Conservation (phyloP, 305 asterid species). For the Solanum hybrid region DNA sequence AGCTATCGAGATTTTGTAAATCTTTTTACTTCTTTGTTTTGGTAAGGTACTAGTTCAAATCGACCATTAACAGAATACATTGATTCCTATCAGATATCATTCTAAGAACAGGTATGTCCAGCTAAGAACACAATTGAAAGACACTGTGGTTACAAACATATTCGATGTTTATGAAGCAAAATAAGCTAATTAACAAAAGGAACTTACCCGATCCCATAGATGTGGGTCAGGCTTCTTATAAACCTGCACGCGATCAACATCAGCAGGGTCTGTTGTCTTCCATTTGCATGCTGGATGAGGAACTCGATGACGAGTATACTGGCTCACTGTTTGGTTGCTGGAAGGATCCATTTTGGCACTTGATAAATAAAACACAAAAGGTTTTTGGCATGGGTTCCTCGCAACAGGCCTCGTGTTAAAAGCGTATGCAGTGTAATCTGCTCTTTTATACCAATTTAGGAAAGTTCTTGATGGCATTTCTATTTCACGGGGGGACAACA, state of each 20-base stretch:
- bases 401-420: slow-evolving; percentile 89
- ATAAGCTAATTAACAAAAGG: neutral
- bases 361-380: slow-evolving; percentile 61
- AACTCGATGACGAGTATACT: slow-evolving; percentile 36
- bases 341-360: slow-evolving; percentile 32
- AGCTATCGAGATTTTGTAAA: neutral
- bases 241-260: slow-evolving; percentile 42
- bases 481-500: slow-evolving; percentile 76
- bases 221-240: slow-evolving; percentile 63
- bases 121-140: neutral
- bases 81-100: neutral
- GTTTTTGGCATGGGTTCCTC: slow-evolving; percentile 86
- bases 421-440: slow-evolving; percentile 86
- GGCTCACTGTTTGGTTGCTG: slow-evolving; percentile 39
- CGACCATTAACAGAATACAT: neutral
- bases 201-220: slow-evolving; percentile 68
- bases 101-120: neutral
- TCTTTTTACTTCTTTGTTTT: neutral
- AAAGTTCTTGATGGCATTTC: slow-evolving; percentile 96
- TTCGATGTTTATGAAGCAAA: neutral
- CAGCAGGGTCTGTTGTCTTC: slow-evolving; percentile 53
- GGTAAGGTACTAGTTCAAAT: neutral
- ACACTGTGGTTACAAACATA: neutral
- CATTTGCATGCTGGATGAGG: slow-evolving; percentile 64
- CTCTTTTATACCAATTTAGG: slow-evolving; percentile 88